Conservation (phyloP, 75 land plant genomes). For the Azolla pinnata region DNA sequence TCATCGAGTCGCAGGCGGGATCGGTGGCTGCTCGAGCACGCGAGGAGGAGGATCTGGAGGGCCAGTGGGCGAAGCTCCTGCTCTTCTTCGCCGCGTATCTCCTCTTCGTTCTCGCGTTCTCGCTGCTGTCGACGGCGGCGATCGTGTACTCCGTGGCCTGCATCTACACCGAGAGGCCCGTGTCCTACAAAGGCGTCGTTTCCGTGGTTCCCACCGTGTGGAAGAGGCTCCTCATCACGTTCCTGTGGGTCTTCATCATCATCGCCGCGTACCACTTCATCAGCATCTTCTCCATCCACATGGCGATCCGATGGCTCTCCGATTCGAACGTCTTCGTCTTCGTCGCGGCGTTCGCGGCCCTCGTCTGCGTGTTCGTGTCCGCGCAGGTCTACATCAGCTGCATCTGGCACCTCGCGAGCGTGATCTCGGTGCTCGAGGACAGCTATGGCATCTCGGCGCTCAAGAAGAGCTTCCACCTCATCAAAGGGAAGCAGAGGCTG, state of each 20-base stretch:
- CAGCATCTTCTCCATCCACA: constrained; percentile 17
- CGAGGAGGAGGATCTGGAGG: constrained; percentile 8
- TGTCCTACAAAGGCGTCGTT: constrained; percentile 43
- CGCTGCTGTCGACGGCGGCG: constrained; percentile 89
- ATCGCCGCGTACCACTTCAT: constrained; percentile 46
- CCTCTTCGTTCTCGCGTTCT: constrained; percentile 74
- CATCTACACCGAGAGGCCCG: constrained; percentile 67
- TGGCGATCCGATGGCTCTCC: neutral
- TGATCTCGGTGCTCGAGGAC: constrained; percentile 79
- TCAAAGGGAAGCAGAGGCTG: constrained; percentile 46
- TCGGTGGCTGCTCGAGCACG: constrained; percentile 15
- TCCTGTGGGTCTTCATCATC: constrained; percentile 59
- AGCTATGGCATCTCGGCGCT: constrained; percentile 61
- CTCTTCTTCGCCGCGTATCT: constrained; percentile 47
- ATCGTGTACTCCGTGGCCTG: constrained; percentile 90
- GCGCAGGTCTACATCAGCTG: constrained; percentile 24
- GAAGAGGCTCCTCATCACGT: constrained; percentile 67
- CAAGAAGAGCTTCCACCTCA: constrained; percentile 52
- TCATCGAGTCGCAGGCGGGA: constrained; percentile 8
- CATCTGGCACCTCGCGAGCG: constrained; percentile 84
- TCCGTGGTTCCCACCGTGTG: constrained; percentile 69
- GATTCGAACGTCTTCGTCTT: constrained; percentile 6
- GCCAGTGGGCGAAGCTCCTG: constrained; percentile 31
- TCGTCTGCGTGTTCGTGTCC: constrained; percentile 13
- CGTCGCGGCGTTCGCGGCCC: constrained; percentile 14